These are phyloP conservation scores for Leccinum subtestaceum DNA, from an alignment of 768 basidiomycete genomes.

Conservation along the genomic window DNA sequence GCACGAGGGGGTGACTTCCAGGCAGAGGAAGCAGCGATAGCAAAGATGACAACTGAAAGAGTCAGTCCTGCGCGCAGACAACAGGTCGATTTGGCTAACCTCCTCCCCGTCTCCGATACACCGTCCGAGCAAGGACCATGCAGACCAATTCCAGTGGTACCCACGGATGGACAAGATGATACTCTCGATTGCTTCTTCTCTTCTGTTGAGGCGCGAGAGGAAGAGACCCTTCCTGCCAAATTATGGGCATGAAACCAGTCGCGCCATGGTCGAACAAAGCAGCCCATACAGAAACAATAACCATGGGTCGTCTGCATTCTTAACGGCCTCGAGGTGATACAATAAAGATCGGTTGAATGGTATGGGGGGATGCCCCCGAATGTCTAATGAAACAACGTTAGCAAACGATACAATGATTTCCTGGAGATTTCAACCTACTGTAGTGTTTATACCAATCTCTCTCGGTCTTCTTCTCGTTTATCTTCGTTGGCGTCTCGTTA, in stretches of 20 bases:
- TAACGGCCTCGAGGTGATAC: constrained; percentile 58
- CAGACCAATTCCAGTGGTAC: constrained; percentile 93
- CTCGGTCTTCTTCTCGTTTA: constrained; percentile 77
- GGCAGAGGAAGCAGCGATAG: constrained; percentile 47
- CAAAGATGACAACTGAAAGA: constrained; percentile 41
- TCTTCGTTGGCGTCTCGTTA: constrained; percentile 42
- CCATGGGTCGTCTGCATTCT: constrained; percentile 70
- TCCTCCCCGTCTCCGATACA: constrained; percentile 84
- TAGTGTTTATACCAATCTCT: constrained; percentile 84
- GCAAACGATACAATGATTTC: not conserved
- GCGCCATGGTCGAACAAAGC: not conserved
- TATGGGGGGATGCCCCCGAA: constrained; percentile 63
- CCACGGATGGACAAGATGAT: constrained; percentile 70
- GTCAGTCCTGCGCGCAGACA: constrained; percentile 9
- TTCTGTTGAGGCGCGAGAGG: constrained; percentile 70
- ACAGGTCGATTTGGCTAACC: constrained; percentile 41
- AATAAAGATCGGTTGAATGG: constrained; percentile 61
- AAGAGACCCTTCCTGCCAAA: constrained; percentile 73
- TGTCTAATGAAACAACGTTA: constrained; percentile 41
- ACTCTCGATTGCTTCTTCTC: constrained; percentile 84
- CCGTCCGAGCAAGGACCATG: constrained; percentile 80
- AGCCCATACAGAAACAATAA: constrained; percentile 67
- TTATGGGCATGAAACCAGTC: not conserved
- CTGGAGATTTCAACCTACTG: constrained; percentile 42
- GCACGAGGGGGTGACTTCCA: constrained; percentile 51